These are phyloP conservation scores for Kuraishia floccosa DNA, from an alignment of 805 yeast genomes.

Conservation along the genomic window DNA sequence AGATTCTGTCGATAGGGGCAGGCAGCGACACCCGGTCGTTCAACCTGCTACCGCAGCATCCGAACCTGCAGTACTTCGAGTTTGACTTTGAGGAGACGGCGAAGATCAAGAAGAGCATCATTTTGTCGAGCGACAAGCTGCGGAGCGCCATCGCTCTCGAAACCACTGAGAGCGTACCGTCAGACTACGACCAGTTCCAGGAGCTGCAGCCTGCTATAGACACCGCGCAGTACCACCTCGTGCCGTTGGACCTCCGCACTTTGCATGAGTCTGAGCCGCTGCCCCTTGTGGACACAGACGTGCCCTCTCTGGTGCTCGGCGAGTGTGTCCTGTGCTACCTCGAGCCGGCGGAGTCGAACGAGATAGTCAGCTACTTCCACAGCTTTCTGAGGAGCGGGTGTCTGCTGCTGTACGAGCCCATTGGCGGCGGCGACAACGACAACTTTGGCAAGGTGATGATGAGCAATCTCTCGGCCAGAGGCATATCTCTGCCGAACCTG, in stretches of 20 bases:
- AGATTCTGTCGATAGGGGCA: slow-evolving; percentile 65
- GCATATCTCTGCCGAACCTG: slow-evolving; percentile 51
- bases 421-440: slow-evolving; percentile 36
- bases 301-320: slow-evolving; percentile 54
- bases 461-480: slow-evolving; percentile 45
- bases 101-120: slow-evolving; percentile 36
- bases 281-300: slow-evolving; percentile 14
- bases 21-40: slow-evolving; percentile 72
- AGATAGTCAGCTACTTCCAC: slow-evolving; percentile 31
- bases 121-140: slow-evolving; percentile 21
- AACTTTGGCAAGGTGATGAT: slow-evolving; percentile 63
- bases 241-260: slow-evolving; percentile 43
- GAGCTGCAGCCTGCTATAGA: slow-evolving; percentile 18
- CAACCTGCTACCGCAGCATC: slow-evolving; percentile 23
- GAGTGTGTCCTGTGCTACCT: slow-evolving; percentile 75
- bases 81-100: slow-evolving; percentile 51
- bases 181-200: slow-evolving; percentile 11
- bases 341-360: slow-evolving; percentile 33
- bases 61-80: slow-evolving; percentile 37
- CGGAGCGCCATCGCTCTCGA: slow-evolving; percentile 11
- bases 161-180: slow-evolving; percentile 10
- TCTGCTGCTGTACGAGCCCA: slow-evolving; percentile 57
- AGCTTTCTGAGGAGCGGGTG: slow-evolving; percentile 12
- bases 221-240: slow-evolving; percentile 34
- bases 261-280: slow-evolving; percentile 9